These are phyloP conservation scores for Thinopyrum obtusiflorum DNA, from an alignment of 202 grass and related monocot genomes.

Conservation along the genomic window DNA sequence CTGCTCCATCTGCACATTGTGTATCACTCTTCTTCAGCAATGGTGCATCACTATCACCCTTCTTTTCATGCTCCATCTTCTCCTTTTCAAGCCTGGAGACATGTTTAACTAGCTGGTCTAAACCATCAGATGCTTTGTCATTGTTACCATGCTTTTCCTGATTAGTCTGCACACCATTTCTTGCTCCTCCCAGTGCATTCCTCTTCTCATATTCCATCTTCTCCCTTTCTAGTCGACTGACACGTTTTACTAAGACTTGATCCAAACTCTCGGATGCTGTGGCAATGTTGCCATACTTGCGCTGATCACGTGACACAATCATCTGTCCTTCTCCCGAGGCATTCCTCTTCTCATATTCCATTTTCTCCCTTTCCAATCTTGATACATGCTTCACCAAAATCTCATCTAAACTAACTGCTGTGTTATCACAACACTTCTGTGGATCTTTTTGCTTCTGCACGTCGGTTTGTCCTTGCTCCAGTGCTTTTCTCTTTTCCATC, in stretches of 20 bases:
- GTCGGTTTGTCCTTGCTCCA: conserved; percentile 19
- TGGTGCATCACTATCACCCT: conserved; percentile 1
- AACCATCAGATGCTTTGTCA: conserved; percentile 29
- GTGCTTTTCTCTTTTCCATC: conserved; percentile 57
- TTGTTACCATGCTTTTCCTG: neutral
- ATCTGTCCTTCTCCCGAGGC: conserved; percentile 6
- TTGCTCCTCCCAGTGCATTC: neutral
- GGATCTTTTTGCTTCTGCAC: conserved; percentile 41
- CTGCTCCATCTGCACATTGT: neutral
- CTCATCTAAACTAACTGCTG: conserved; percentile 48
- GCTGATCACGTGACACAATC: conserved; percentile 23
- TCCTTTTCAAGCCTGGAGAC: conserved; percentile 57
- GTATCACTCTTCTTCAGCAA: conserved; percentile 23
- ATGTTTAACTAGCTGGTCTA: conserved; percentile 65
- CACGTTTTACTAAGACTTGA: conserved; percentile 67
- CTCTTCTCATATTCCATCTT: conserved; percentile 35
- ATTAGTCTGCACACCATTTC: neutral
- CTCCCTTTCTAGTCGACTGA: conserved; percentile 55
- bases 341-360: conserved; percentile 30
- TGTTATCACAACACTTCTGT: neutral
- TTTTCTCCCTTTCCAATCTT: conserved; percentile 62
- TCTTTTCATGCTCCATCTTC: conserved; percentile 33
- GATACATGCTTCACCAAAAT: conserved; percentile 64
- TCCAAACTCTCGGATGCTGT: conserved; percentile 48
- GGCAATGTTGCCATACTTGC: conserved; percentile 1